Conservation (phyloP, 192 early-diverging fungal genomes). For the Dissophora globulifera region DNA sequence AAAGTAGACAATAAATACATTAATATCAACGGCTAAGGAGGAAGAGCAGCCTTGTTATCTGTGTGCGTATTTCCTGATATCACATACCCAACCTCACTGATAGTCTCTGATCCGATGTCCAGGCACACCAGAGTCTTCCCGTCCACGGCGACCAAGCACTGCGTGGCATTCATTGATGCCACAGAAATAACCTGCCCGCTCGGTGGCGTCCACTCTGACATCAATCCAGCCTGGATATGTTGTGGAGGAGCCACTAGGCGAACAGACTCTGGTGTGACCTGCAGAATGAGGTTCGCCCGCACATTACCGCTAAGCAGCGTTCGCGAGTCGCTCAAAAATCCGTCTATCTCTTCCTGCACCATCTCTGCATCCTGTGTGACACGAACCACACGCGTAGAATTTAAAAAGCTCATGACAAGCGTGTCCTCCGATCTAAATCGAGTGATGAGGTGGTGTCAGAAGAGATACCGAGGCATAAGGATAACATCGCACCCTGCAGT, state of each 20-base stretch:
- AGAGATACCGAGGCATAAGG: not conserved
- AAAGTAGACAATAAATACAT: not conserved
- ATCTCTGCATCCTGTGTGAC: constrained; percentile 57
- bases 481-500: no score
- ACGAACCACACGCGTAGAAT: constrained; percentile 68
- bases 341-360: constrained; percentile 57
- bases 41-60: not conserved
- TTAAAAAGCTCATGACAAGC: constrained; percentile 72
- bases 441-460: not conserved
- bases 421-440: constrained; percentile 40
- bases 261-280: constrained; percentile 63
- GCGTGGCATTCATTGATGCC: constrained; percentile 62
- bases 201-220: constrained; percentile 64
- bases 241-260: constrained; percentile 58
- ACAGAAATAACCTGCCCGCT: constrained; percentile 60
- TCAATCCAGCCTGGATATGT: constrained; percentile 46
- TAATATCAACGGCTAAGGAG: not conserved
- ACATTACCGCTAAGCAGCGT: constrained; percentile 35
- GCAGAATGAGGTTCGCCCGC: constrained; percentile 28
- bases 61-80: not conserved
- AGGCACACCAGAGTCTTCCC: constrained; percentile 69
- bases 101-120: constrained; percentile 52
- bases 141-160: constrained; percentile 68
- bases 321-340: constrained; percentile 29
- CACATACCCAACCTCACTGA: constrained; percentile 59